Conservation (phyloP, 306 rosid genomes). For the Sphenostylis stenocarpa region DNA sequence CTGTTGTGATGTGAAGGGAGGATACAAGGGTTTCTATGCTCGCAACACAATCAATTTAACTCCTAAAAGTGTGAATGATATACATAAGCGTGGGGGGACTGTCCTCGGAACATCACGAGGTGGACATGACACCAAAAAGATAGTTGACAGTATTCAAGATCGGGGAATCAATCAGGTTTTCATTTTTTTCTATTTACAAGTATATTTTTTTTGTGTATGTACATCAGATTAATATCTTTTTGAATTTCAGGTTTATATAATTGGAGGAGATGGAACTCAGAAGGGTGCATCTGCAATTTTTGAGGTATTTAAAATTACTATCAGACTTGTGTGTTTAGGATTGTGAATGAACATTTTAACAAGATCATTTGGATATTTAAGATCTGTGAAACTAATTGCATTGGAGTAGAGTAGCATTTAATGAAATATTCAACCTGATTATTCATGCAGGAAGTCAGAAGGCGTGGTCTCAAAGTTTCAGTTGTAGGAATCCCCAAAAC, state of each 20-base stretch:
- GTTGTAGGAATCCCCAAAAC: slow-evolving; percentile 96
- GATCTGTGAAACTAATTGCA: slow-evolving; percentile 8
- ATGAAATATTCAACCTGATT: slow-evolving; percentile 16
- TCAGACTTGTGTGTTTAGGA: slow-evolving; percentile 12
- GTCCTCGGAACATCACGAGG: slow-evolving; percentile 89
- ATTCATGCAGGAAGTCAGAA: slow-evolving; percentile 74
- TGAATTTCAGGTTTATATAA: slow-evolving; percentile 79
- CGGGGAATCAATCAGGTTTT: slow-evolving; percentile 88
- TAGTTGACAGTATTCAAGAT: slow-evolving; percentile 93
- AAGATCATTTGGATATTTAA: neutral
- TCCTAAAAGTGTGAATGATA: slow-evolving; percentile 80
- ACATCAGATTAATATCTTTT: slow-evolving; percentile 14
- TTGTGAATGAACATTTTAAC: neutral
- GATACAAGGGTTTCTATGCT: slow-evolving; percentile 89
- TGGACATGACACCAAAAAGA: slow-evolving; percentile 85
- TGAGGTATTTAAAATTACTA: slow-evolving; percentile 60
- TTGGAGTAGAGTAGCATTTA: neutral
- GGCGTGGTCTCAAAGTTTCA: slow-evolving; percentile 87
- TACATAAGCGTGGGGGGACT: slow-evolving; percentile 97
- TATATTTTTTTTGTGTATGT: neutral
- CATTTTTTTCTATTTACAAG: neutral
- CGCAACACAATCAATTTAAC: slow-evolving; percentile 64
- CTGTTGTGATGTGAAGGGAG: slow-evolving; percentile 64
- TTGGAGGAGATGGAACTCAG: slow-evolving; percentile 99
- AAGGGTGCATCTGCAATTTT: slow-evolving; percentile 87